A percentile compares a stretch with the other conserved stretches of the same genome.
These are phyloP conservation scores for Bidens hawaiensis DNA, from an alignment of 140 eudicot genomes.

Conservation along the genomic window DNA sequence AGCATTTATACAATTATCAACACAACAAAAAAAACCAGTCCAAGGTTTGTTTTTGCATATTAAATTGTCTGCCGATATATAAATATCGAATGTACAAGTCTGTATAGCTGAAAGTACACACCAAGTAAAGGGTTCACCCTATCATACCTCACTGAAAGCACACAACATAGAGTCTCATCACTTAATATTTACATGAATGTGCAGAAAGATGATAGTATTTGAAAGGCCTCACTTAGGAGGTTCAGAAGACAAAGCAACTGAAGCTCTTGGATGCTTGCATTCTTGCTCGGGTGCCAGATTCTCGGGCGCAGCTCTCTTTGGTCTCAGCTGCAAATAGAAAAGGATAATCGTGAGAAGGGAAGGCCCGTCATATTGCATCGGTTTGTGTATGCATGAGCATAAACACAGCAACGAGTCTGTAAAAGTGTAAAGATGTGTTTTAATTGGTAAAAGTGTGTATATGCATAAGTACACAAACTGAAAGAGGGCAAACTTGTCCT, in stretches of 20 bases:
- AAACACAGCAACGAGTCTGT: neutral
- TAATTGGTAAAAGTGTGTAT: neutral
- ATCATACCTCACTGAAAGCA: conserved; percentile 20
- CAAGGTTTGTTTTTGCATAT: conserved; percentile 14
- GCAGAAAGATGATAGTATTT: neutral
- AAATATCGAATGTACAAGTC: conserved; percentile 26
- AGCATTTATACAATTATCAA: neutral
- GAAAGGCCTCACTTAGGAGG: conserved; percentile 25
- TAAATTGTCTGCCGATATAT: neutral
- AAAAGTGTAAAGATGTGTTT: neutral
- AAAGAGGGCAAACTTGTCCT: neutral
- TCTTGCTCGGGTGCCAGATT: conserved; percentile 57
- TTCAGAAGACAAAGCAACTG: conserved; percentile 56
- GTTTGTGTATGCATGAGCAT: neutral
- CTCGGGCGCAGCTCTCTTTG: conserved; percentile 78
- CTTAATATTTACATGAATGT: conserved; percentile 28
- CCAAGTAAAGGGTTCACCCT: conserved; percentile 12
- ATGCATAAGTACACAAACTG: neutral
- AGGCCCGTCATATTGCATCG: conserved; percentile 14
- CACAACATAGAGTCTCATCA: conserved; percentile 14
- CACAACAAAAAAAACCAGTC: neutral
- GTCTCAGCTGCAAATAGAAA: conserved; percentile 51
- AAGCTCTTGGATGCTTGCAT: conserved; percentile 64
- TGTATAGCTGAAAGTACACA: conserved; percentile 19
- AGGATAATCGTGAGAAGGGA: neutral